These are phyloP conservation scores for Umbilicus rupestris DNA, from an alignment of 164 flowering plant species.

Conservation along the genomic window DNA sequence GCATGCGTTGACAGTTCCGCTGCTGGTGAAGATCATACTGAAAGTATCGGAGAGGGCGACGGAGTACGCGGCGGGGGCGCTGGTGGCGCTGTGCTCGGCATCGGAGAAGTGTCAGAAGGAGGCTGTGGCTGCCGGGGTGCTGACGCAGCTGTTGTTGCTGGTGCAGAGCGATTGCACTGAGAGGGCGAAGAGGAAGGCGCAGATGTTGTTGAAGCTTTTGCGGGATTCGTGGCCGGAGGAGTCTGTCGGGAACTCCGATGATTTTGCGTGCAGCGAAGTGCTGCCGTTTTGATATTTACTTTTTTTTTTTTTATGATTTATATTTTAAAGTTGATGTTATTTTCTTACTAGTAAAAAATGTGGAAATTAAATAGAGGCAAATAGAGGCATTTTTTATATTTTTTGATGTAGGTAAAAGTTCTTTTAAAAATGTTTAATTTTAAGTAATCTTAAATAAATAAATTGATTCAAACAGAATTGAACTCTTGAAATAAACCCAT, in stretches of 20 bases:
- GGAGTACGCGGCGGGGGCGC: conserved; percentile 85
- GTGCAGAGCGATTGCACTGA: conserved; percentile 94
- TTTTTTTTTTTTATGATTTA: not conserved
- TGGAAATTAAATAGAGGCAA: not conserved
- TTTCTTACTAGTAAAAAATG: too few relatives aligned
- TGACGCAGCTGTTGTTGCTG: conserved; percentile 72
- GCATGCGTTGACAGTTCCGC: conserved; percentile 69
- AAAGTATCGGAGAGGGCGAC: conserved; percentile 85
- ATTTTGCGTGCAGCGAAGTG: conserved; percentile 61
- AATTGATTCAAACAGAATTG: too few relatives aligned
- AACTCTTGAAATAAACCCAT: too few relatives aligned
- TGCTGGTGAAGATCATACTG: conserved; percentile 61
- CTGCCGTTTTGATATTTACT: conserved; percentile 36
- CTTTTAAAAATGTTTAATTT: too few relatives aligned
- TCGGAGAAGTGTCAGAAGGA: conserved; percentile 54
- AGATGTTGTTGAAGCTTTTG: conserved; percentile 63
- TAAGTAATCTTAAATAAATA: too few relatives aligned
- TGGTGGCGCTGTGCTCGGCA: conserved; percentile 57
- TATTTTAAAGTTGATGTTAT: not conserved
- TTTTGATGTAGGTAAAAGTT: too few relatives aligned
- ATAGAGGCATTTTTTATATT: not conserved
- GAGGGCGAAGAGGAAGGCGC: conserved; percentile 86
- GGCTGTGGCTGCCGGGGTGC: conserved; percentile 66
- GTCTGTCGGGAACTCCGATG: conserved; percentile 55
- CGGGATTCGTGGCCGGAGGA: conserved; percentile 77